Base-by-base conservation (phyloP, 2,329 filamentous ascomycete species). In the Chrysoporthe austroafricana region DNA sequence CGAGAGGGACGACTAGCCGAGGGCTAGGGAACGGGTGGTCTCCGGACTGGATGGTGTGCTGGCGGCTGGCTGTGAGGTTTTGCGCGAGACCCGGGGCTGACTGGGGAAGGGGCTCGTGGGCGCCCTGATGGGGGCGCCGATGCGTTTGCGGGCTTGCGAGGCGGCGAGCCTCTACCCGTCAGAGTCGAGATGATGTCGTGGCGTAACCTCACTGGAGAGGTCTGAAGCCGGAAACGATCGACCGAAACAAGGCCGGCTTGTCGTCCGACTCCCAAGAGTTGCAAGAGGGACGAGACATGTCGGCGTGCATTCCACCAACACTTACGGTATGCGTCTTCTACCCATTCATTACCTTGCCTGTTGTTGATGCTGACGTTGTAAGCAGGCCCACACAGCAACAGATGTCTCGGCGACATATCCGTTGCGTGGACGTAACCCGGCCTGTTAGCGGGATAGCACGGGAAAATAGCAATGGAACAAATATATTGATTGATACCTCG, bases 171-270 rank as follows among this genome's bases (percentile, higher is more conserved):
- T 13, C 50, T 32, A 6, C 32, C 13, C 50, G 4, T 32, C 50
- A 9, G 21, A 32, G 21, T 54, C 50, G 5, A 0, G 13, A 4
- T 8, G 36, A 39, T 54, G 50, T 32, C 50, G 32, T 7, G 26
- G 50, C 26, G 26, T 13, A 2, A 39, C 36, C 9, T 39, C 9
- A 39, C 36, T 26, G 26, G 26, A 26, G 26, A 26, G 26, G 26
- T 26, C 26, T 26, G 21, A 26, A 21, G 18, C n/a, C 9, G 16
- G 7, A 43, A 21, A 16, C 36, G n/a, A 39, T 26, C 57, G 39
- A 44, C 21, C 16, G 46, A 54, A 62, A 60, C 14, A 39, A 65
- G 32, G 68, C 68, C 68, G 68, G 67, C 60, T 65, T 69, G 68
- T 63, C 48, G 62, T 67, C 64, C 62, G 39, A 42, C 58, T 64